phyloP scores from a whole-genome alignment of 1,284 basidiomycete species.

The Mycena citricolor region DNA sequence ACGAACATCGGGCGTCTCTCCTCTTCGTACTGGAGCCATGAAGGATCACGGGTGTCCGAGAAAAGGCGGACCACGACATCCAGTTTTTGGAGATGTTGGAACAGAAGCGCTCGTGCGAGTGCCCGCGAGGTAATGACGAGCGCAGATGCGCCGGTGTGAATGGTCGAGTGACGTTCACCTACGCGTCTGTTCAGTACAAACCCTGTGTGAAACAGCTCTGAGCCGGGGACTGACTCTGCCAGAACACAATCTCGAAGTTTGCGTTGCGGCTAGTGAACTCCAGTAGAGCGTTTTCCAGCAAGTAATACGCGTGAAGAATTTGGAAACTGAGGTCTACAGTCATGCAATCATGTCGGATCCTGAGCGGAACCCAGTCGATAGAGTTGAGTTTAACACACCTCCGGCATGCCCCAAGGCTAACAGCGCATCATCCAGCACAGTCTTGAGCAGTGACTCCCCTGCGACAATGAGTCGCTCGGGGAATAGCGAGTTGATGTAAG shows the following conservation, averaged over 20 bases:
- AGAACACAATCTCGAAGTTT: conserved; percentile 67
- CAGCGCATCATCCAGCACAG: conserved; percentile 56
- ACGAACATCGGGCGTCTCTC: conserved; percentile 65
- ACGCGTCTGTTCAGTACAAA: conserved; percentile 2
- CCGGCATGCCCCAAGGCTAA: conserved; percentile 48
- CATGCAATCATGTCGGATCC: no score
- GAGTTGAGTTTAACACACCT: conserved; percentile 34
- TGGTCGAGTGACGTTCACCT: conserved; percentile 44
- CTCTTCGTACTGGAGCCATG: conserved; percentile 48
- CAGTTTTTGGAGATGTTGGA: conserved; percentile 47
- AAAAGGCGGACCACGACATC: conserved; percentile 46
- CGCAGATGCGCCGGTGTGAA: conserved; percentile 36
- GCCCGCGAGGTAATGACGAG: conserved; percentile 45
- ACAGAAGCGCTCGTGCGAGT: conserved; percentile 52
- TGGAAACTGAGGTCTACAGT: conserved; percentile 62
- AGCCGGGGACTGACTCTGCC: conserved; percentile 41
- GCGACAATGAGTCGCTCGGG: neutral
- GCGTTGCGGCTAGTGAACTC: conserved; percentile 51
- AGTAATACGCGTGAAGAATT: conserved; percentile 56
- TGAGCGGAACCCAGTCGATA: neutral
- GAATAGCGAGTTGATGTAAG: conserved; percentile 9
- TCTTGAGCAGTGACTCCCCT: conserved; percentile 65
- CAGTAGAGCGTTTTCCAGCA: conserved; percentile 50
- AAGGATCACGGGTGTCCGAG: conserved; percentile 40
- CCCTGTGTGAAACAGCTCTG: neutral